Evolutionary conservation across 192 early-diverging fungal species (phyloP).

Genomic region (Coemansia sp.): DNA sequence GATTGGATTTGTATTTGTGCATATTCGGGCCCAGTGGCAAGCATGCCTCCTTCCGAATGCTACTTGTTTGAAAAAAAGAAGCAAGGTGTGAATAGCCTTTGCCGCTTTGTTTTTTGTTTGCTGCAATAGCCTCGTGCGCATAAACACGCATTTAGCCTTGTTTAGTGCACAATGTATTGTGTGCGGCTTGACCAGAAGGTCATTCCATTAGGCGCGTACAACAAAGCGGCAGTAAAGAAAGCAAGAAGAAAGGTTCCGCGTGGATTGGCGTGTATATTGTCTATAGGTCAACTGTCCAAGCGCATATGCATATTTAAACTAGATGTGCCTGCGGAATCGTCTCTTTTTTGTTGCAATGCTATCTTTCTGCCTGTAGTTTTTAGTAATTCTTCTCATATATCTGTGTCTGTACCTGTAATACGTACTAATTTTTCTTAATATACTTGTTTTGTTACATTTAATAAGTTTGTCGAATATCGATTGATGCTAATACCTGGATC

Average conservation of each 20-base stretch:
- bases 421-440: neutral
- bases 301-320: neutral
- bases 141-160: conserved; percentile 1
- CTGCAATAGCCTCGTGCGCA: conserved; percentile 6
- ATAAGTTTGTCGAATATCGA: neutral
- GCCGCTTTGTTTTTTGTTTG: neutral
- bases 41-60: no score
- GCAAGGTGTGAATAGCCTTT: neutral
- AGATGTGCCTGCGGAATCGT: neutral
- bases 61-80: neutral
- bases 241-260: neutral
- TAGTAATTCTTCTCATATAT: neutral
- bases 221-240: neutral
- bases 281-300: neutral
- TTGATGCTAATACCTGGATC: neutral
- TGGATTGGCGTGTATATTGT: neutral
- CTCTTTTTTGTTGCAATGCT: neutral
- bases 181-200: neutral
- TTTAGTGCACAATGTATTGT: neutral
- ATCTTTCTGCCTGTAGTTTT: neutral
- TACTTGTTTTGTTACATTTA: neutral
- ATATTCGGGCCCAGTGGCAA: no score
- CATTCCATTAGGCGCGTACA: no score
- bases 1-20: no score
- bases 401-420: neutral